These are phyloP conservation scores for Eutrema heterophyllum DNA, from an alignment of 345 rosid genomes.

Conservation along the genomic window DNA sequence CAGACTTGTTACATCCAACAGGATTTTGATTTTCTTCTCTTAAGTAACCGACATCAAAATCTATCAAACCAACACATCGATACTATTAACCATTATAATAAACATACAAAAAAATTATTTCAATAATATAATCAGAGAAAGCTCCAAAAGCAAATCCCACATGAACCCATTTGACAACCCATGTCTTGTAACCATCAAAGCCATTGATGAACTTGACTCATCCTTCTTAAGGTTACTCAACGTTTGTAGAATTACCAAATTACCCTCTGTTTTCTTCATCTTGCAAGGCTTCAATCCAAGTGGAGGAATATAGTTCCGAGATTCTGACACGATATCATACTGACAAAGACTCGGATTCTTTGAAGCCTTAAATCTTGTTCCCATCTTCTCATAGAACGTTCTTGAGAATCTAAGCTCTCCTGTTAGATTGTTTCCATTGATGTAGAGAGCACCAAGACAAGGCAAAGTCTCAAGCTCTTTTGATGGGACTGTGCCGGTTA, in stretches of 20 bases:
- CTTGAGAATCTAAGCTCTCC: constrained; percentile 66
- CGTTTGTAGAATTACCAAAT: constrained; percentile 17
- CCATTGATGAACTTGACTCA: constrained; percentile 25
- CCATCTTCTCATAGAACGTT: constrained; percentile 56
- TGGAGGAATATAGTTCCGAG: not conserved
- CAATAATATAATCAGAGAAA: constrained; percentile 13
- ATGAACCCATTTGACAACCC: constrained; percentile 21
- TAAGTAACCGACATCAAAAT: constrained; percentile 16
- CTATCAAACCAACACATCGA: constrained; percentile 11
- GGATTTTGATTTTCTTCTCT: constrained; percentile 13
- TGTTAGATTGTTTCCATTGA: constrained; percentile 76
- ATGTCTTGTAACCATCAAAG: constrained; percentile 23
- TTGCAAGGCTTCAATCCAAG: constrained; percentile 26
- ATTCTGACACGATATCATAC: not conserved
- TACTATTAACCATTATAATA: constrained; percentile 9
- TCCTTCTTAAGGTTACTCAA: constrained; percentile 18
- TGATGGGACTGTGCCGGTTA: constrained; percentile 53
- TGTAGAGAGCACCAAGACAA: constrained; percentile 52
- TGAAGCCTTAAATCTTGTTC: constrained; percentile 83
- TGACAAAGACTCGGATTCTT: constrained; percentile 74
- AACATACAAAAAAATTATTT: not conserved
- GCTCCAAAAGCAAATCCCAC: constrained; percentile 25
- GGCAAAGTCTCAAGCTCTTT: constrained; percentile 52
- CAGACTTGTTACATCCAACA: constrained; percentile 14
- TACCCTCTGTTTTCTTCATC: constrained; percentile 4